Conservation (phyloP, 1,284 basidiomycete species). For the Fomitopsis palustris region DNA sequence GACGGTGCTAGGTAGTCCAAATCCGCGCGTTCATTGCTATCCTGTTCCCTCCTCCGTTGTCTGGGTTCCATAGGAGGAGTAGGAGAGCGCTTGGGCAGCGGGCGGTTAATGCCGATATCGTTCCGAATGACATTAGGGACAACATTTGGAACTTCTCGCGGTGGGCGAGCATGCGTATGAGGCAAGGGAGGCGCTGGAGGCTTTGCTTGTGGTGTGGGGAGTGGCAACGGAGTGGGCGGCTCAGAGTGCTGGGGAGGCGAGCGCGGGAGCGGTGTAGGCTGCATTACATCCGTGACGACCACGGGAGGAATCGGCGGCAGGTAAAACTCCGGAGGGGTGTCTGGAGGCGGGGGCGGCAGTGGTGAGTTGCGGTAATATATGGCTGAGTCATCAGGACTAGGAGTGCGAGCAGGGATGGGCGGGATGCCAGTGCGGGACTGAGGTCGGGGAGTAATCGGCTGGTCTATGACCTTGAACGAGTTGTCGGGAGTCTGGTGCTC, state of each 20-base stretch:
- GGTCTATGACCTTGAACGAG: neutral
- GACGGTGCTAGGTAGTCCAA: constrained; percentile 19
- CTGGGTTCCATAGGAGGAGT: constrained; percentile 10
- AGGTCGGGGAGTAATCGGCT: neutral
- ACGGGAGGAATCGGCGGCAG: neutral
- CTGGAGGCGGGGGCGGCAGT: neutral
- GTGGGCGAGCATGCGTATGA: neutral
- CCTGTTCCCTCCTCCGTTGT: constrained; percentile 10
- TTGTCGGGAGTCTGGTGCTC: neutral
- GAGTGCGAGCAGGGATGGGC: neutral
- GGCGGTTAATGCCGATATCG: neutral
- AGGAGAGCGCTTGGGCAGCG: neutral
- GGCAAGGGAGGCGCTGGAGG: constrained; percentile 8
- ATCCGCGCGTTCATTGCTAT: constrained; percentile 5
- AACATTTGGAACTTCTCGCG: neutral
- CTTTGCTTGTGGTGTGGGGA: constrained; percentile 11
- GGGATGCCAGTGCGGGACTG: neutral
- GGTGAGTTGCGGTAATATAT: neutral
- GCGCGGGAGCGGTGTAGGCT: constrained; percentile 4
- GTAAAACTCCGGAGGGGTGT: constrained; percentile 1
- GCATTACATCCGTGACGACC: neutral
- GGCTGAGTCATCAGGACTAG: neutral
- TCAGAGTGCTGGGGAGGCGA: constrained; percentile 7
- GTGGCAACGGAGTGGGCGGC: constrained; percentile 9
- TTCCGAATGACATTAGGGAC: constrained; percentile 2